phyloP scores from a whole-genome alignment of 768 basidiomycete genomes.

The Xerocomellus intermedius region DNA sequence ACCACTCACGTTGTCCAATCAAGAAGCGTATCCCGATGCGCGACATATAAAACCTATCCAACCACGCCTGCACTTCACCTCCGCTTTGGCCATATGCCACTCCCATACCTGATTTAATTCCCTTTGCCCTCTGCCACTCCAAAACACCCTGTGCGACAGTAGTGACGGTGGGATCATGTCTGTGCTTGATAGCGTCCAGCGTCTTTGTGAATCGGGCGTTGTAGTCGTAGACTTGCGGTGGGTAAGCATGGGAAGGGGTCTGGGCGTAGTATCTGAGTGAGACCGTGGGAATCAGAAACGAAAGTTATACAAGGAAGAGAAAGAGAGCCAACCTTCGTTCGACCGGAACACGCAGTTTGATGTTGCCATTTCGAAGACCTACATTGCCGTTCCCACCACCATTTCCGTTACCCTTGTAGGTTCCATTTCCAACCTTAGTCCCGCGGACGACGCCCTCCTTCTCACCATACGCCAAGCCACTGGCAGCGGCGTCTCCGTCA shows the following conservation, averaged over 20 bases:
- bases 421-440: conserved; percentile 10
- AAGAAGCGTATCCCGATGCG: conserved; percentile 94
- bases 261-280: conserved; percentile 78
- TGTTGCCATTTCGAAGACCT: conserved; percentile 17
- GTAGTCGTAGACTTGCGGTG: conserved; percentile 91
- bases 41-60: conserved; percentile 96
- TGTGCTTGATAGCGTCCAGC: conserved; percentile 83
- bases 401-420: conserved; percentile 23
- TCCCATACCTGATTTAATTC: conserved; percentile 27
- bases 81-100: conserved; percentile 60
- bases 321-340: conserved; percentile 15
- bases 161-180: conserved; percentile 97
- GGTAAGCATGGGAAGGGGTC: conserved; percentile 68
- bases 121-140: conserved; percentile 79
- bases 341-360: conserved; percentile 14
- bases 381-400: conserved; percentile 15
- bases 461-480: conserved; percentile 14
- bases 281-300: conserved; percentile 4
- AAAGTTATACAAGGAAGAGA: neutral
- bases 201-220: conserved; percentile 87
- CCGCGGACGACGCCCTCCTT: conserved; percentile 10
- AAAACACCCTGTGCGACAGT: conserved; percentile 95
- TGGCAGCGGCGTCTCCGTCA: conserved; percentile 28
- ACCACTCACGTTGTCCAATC: conserved; percentile 84
- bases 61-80: conserved; percentile 90